Percentiles rank a stretch among this genome's conserved stretches.
Conservation (phyloP, 2,329 filamentous ascomycete genomes). For the Ophiostoma pallidulum region DNA sequence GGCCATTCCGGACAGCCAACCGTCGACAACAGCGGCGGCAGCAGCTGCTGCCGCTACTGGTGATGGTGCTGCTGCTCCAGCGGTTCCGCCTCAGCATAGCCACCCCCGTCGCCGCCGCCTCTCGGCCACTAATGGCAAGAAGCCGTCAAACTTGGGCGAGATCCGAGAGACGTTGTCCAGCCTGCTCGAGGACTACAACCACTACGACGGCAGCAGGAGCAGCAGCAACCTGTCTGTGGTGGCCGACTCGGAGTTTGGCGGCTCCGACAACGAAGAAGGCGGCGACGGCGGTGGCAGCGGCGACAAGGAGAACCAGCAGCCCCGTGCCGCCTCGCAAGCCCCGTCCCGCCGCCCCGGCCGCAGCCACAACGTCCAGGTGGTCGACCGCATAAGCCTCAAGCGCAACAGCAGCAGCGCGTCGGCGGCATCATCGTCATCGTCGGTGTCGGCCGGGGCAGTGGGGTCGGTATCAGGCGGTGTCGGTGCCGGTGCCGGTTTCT, state of each 20-base stretch:
- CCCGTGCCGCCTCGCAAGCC: slow-evolving; percentile 17
- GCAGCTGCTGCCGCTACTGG: slow-evolving; percentile 20
- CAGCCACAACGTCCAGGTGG: slow-evolving; percentile 43
- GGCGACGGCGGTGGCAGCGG: slow-evolving; percentile 35
- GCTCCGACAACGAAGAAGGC: slow-evolving; percentile 43
- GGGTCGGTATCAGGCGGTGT: slow-evolving; percentile 19
- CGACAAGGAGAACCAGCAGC: slow-evolving; percentile 7
- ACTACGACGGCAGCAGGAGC: slow-evolving; percentile 32
- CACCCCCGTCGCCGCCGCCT: slow-evolving; percentile 37
- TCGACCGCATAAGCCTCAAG: slow-evolving; percentile 67
- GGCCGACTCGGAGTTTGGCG: slow-evolving; percentile 28
- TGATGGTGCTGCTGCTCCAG: slow-evolving; percentile 35
- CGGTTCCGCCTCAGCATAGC: neutral
- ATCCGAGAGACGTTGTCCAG: slow-evolving; percentile 77
- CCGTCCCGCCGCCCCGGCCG: slow-evolving; percentile 21
- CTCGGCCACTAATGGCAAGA: slow-evolving; percentile 47
- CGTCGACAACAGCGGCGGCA: neutral
- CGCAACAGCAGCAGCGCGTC: slow-evolving; percentile 33
- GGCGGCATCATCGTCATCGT: slow-evolving; percentile 8
- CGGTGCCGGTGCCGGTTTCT: slow-evolving; percentile 25
- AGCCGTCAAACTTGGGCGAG: slow-evolving; percentile 66
- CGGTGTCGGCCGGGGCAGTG: slow-evolving; percentile 23
- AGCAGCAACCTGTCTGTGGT: slow-evolving; percentile 35
- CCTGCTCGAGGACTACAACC: slow-evolving; percentile 62
- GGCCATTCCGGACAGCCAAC: slow-evolving; percentile 16